phyloP scores from a whole-genome alignment of 257 asterid genomes.

The Nicotiana obtusifolia region DNA sequence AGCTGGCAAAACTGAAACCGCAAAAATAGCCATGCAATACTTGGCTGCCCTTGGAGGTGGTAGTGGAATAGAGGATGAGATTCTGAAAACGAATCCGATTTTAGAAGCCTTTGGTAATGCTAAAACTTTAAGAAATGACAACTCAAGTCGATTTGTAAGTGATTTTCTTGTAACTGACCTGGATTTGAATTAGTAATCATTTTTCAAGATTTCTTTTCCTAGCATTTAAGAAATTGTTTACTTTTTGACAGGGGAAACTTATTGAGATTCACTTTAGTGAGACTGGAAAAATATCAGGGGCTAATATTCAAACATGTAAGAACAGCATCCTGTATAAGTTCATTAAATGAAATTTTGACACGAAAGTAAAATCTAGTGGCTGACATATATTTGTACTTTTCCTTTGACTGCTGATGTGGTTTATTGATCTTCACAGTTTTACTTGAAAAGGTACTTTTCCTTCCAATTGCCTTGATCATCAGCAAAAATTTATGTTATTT shows the following conservation, averaged over 20 bases:
- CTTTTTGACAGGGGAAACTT: conserved; percentile 79
- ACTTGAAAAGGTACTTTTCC: conserved; percentile 83
- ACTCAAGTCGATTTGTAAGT: conserved; percentile 99
- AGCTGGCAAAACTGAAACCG: conserved; percentile 99
- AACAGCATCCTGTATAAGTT: conserved; percentile 15
- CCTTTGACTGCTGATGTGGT: conserved; percentile 24
- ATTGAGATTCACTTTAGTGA: conserved; percentile 98
- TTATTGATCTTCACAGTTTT: conserved; percentile 48
- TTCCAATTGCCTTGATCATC: conserved; percentile 10
- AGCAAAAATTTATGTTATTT: not conserved
- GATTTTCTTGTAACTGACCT: conserved; percentile 6
- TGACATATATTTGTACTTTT: conserved; percentile 26
- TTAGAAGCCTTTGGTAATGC: conserved; percentile 99
- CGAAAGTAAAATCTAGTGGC: conserved; percentile 4
- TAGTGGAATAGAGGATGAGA: conserved; percentile 94
- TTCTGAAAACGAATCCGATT: conserved; percentile 94
- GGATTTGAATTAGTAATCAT: not conserved
- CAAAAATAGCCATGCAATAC: conserved; percentile 99
- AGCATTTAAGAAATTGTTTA: conserved; percentile 9
- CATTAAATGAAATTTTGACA: conserved; percentile 15
- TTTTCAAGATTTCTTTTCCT: not conserved
- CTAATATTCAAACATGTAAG: conserved; percentile 95
- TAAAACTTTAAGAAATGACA: conserved; percentile 90
- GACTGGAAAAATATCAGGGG: conserved; percentile 97
- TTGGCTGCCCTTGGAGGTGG: conserved; percentile 99